Conservation (phyloP, 2,329 filamentous ascomycete species). For the Botrytis aclada region DNA sequence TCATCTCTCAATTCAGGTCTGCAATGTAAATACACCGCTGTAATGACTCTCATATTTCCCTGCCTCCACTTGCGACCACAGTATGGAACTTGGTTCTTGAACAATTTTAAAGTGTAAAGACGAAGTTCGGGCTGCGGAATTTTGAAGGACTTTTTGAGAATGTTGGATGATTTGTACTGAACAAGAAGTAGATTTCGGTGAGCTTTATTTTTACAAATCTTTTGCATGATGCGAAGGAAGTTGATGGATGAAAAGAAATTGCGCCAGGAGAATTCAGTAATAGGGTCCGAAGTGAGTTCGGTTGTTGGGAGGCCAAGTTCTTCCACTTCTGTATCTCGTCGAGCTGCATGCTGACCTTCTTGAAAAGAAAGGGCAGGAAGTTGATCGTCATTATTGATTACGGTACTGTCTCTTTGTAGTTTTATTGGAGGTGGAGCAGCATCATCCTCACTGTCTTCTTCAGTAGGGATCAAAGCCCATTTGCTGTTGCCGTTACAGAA, state of each 20-base stretch:
- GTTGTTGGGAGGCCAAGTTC: conserved; percentile 80
- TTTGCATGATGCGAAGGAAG: conserved; percentile 93
- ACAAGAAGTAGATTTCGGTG: conserved; percentile 92
- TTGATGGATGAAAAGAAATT: conserved; percentile 97
- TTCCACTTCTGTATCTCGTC: conserved; percentile 62
- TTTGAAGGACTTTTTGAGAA: conserved; percentile 86
- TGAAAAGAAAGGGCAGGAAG: conserved; percentile 36
- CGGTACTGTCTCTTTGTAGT: conserved; percentile 46
- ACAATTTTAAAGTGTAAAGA: conserved; percentile 93
- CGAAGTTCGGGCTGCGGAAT: conserved; percentile 84
- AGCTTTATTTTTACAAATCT: conserved; percentile 92
- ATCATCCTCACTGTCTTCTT: conserved; percentile 60
- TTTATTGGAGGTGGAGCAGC: conserved; percentile 81
- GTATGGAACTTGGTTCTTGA: conserved; percentile 98
- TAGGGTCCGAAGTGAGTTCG: conserved; percentile 68
- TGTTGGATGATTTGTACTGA: conserved; percentile 90
- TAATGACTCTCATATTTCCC: conserved; percentile 98
- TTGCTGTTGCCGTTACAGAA: conserved; percentile 75
- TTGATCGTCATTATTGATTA: conserved; percentile 44
- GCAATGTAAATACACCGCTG: conserved; percentile 91
- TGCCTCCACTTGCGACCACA: conserved; percentile 98
- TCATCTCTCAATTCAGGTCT: conserved; percentile 90
- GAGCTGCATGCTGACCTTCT: conserved; percentile 33
- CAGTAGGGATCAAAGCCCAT: conserved; percentile 35
- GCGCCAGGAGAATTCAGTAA: conserved; percentile 86